Conservation (phyloP, 495 filamentous ascomycete species). For the Choiromyces venosus region DNA sequence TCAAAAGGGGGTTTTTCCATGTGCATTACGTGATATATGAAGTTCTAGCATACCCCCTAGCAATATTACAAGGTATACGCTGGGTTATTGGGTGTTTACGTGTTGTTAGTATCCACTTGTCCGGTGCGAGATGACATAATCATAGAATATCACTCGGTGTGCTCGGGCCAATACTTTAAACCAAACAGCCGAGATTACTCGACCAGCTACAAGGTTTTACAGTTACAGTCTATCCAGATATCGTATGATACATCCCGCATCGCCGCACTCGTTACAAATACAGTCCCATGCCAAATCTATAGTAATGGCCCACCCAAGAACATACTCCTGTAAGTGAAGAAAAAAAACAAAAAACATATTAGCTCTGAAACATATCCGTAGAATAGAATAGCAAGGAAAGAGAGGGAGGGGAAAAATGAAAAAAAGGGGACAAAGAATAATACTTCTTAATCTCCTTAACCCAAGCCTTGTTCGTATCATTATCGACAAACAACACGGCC, state of each 20-base stretch:
- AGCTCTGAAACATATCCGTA: constrained; percentile 5
- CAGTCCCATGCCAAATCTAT: background rate
- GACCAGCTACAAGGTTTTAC: background rate
- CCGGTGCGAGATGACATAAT: background rate
- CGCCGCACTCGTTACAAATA: background rate
- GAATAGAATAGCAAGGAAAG: background rate
- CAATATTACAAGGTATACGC: background rate
- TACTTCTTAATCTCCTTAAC: constrained; percentile 60
- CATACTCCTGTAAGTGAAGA: constrained; percentile 13
- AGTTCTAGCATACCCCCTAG: background rate
- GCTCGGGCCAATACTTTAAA: background rate
- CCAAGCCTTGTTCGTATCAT: constrained; percentile 77
- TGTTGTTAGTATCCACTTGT: background rate
- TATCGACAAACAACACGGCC: constrained; percentile 84
- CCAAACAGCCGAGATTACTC: background rate
- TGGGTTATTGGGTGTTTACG: background rate
- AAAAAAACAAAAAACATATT: background rate
- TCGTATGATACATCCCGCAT: background rate
- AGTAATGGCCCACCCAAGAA: constrained; percentile 23
- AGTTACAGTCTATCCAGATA: background rate
- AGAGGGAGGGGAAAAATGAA: background rate
- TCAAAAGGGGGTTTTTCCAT: background rate
- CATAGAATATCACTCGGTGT: background rate
- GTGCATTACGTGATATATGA: background rate
- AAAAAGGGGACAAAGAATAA: background rate